Evolutionary conservation across 805 yeast genomes (phyloP), one percentile per base, ranked within the genome.

Genomic region (Metschnikowia similis): DNA sequence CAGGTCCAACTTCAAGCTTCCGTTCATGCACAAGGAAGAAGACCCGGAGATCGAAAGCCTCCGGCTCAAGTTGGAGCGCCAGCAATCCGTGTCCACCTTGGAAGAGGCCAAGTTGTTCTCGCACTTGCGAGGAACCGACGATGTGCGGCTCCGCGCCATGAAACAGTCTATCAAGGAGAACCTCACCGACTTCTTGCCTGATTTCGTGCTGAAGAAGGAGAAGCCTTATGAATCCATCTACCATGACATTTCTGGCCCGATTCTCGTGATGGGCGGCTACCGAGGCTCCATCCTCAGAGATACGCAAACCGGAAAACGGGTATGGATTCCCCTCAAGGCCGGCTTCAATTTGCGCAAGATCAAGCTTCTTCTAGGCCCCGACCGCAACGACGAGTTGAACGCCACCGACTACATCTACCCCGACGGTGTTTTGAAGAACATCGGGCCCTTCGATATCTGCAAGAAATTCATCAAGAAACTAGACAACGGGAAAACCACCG

Each of bases 281-380:
- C 74, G 97, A 58, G 97, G 97, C 2, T 81, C 89, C 41, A 79
- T 85, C 5, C 67, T 91, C 47, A 65, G 92, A 40, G 94, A 88
- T 59, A 61, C 80, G 0, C 69, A 70, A 10, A 84, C 96, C 0
- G 66, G 74, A 11, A 80, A 83, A 52, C 71, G 92, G 47, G 79
- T 87, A 1, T 91, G 97, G 97, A 80, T 90, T 37, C 97, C 97
- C 0, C 62, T 86, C 6, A 85, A 87, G 58, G 96, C 92, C 0
- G 96, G 96, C 0, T 75, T 91, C 46, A 84, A 87, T 56, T 70
- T 89, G 29, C 72, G 84, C 17, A 86, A 83, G 59, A 79, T 85
- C 52, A 82, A 87, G 70, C 68, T 91, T 21, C 66, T 81, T 10
- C 70, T 91, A 17, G 96, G 96, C 0, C 92, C 95, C 0, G 70